Conservation (phyloP, 73 alveolate species). For the Halteria grandinella region DNA sequence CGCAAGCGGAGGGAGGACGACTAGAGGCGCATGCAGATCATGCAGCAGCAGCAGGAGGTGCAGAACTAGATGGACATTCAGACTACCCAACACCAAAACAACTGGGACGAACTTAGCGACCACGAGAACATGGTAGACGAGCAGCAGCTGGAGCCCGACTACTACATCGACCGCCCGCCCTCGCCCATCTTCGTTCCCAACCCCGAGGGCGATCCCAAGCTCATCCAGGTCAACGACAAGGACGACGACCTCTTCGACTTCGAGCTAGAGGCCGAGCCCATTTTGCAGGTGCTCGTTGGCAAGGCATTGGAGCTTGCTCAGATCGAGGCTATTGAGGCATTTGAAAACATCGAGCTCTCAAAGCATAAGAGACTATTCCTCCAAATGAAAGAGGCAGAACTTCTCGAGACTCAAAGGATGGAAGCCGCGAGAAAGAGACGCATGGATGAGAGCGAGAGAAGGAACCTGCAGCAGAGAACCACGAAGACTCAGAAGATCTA, state of each 20-base stretch:
- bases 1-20: constrained; percentile 68
- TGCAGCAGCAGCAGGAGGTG: constrained; percentile 50
- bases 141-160: constrained; percentile 82
- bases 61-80: constrained; percentile 32
- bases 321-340: constrained; percentile 97
- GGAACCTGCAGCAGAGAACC: constrained; percentile 67
- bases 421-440: constrained; percentile 94
- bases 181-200: constrained; percentile 88
- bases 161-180: constrained; percentile 88
- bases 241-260: constrained; percentile 70
- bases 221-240: constrained; percentile 78
- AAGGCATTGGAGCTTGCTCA: constrained; percentile 94
- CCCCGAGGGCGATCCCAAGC: constrained; percentile 78
- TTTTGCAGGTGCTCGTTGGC: constrained; percentile 96
- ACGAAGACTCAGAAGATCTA: constrained; percentile 56
- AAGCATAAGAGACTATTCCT: constrained; percentile 81
- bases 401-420: constrained; percentile 95
- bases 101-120: constrained; percentile 78
- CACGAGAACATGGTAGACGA: constrained; percentile 74
- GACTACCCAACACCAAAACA: constrained; percentile 45
- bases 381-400: constrained; percentile 85
- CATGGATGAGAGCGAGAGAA: constrained; percentile 84
- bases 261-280: constrained; percentile 90
- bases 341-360: constrained; percentile 82
- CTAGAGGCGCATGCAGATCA: neutral